phyloP scores from a whole-genome alignment of 192 early-diverging fungal genomes.

The Physocladia obscura region DNA sequence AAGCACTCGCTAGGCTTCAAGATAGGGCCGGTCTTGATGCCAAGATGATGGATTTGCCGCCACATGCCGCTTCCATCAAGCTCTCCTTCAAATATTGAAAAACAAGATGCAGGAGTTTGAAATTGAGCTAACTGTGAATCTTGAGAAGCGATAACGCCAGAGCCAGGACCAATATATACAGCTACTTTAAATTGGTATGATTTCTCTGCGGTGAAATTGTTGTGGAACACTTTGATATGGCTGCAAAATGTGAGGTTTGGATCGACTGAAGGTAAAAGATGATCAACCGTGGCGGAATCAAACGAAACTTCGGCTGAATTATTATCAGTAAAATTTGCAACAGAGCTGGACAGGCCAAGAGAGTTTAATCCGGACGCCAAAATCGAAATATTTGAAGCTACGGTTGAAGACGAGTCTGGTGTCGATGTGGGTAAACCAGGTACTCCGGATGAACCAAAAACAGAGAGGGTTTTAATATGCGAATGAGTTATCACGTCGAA shows the following conservation, averaged over 20 bases:
- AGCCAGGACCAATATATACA: background rate
- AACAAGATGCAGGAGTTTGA: background rate
- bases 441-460: background rate
- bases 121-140: background rate
- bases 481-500: background rate
- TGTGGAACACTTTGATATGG: background rate
- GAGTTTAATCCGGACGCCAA: background rate
- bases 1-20: background rate
- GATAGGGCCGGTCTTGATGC: background rate
- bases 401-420: background rate
- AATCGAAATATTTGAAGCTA: background rate
- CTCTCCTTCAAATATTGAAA: slow-evolving; percentile 5
- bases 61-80: background rate
- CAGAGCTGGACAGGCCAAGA: background rate
- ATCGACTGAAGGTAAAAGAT: background rate
- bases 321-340: background rate
- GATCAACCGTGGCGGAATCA: background rate
- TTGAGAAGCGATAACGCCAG: background rate
- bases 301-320: background rate
- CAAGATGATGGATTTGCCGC: background rate
- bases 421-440: too few relatives aligned
- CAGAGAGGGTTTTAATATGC: background rate
- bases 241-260: background rate
- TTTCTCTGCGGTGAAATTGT: background rate
- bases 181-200: background rate